Conservation (phyloP, 495 filamentous ascomycete species). For the Hypoxylon crocopeplum region DNA sequence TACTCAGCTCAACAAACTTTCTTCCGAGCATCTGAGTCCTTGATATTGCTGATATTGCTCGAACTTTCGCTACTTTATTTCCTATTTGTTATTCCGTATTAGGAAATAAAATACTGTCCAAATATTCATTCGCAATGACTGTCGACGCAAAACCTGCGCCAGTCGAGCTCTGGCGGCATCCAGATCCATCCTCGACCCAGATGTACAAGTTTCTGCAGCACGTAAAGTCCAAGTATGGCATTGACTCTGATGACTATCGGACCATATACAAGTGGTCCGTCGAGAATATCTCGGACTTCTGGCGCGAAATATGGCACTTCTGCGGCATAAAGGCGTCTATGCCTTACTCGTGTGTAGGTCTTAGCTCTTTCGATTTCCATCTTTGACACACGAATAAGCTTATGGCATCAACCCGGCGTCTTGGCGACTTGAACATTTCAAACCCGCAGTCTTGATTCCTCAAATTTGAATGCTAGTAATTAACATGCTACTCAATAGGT, state of each 20-base stretch:
- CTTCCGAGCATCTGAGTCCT: no score
- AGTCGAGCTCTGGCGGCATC: slow-evolving; percentile 73
- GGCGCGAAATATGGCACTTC: slow-evolving; percentile 86
- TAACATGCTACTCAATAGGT: slow-evolving; percentile 59
- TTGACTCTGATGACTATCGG: slow-evolving; percentile 68
- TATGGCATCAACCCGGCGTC: no score
- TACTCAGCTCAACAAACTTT: no score
- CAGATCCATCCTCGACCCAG: slow-evolving; percentile 67
- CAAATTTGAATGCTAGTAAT: neutral
- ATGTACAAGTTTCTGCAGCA: slow-evolving; percentile 74
- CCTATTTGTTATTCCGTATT: no score
- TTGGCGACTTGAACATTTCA: no score
- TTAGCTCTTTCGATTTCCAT: slow-evolving; percentile 7
- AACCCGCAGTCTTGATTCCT: neutral
- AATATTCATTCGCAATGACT: slow-evolving; percentile 36
- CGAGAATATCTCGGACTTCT: slow-evolving; percentile 75
- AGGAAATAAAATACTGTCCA: neutral
- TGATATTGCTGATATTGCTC: no score
- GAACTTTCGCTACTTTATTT: no score
- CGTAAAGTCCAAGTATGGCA: slow-evolving; percentile 70
- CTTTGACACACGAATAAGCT: neutral
- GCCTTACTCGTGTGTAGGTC: slow-evolving; percentile 64
- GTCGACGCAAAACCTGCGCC: slow-evolving; percentile 19
- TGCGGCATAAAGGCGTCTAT: slow-evolving; percentile 73
- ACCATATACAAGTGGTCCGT: slow-evolving; percentile 85